Base-by-base conservation (phyloP, 2,329 filamentous ascomycete genomes). In the Didymella keratinophila region DNA sequence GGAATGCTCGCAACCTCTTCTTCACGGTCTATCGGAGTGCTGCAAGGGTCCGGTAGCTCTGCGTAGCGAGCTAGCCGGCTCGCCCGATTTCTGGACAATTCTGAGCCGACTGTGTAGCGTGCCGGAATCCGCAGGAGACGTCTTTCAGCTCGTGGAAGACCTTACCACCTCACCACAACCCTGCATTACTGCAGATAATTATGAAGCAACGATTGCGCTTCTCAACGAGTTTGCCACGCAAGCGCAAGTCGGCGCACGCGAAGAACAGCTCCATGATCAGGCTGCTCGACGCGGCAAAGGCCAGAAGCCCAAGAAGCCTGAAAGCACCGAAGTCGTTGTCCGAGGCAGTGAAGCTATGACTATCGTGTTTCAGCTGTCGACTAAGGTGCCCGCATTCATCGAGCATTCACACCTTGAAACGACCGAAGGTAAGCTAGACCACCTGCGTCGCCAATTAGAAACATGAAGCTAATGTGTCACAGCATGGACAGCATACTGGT, bases 401-500 rank as follows among this genome's bases (percentile, higher is more conserved):
- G 86, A 92, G 72, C 92, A 97, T 73, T 97, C 93, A 21, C 94
- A 97, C 70, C 86, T 98, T 2, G 95, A 97, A 73, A 89, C 86
- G 59, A 91, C 84, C 58, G 91, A 97, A 83, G 90, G 90, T 91
- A 78, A 61, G 81, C 10, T 12, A 20, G 10, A 2, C 7, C 3
- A 16, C n/a, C 11, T 1, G 12, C 2, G 6, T 23, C 28, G 14
- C 18, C 37, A 2, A 16, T n/a, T 32, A 4, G 25, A 43, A 12
- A 8, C 1, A 4, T 6, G 14, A 47, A 28, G 27, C 52, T 60
- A 43, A 60, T 20, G 41, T 11, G 28, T 36, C 11, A 32, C 44
- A 91, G 95, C 95, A 14, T 99, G 95, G 95, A 93, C 92, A 49
- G 92, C 95, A 9, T 99, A 99, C 76, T 99, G 95, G 95, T 89